phyloP scores from a whole-genome alignment of 2,329 filamentous ascomycete species.

The Sphaerostilbella broomeana region DNA sequence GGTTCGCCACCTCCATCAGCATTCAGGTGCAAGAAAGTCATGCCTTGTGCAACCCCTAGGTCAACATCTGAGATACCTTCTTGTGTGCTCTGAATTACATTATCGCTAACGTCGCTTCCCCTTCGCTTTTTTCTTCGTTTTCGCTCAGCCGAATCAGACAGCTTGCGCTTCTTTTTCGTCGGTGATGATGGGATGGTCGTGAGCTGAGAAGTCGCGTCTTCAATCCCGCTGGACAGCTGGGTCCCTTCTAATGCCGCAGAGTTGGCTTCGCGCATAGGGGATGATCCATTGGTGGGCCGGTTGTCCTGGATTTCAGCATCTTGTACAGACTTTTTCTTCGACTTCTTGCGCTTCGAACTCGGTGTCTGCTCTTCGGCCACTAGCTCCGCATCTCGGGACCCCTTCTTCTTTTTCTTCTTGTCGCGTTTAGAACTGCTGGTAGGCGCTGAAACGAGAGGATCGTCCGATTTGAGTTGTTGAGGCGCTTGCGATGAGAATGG shows the following conservation, averaged over 20 bases:
- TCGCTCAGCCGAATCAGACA: conserved; percentile 23
- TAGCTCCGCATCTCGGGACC: conserved; percentile 14
- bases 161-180: conserved; percentile 29
- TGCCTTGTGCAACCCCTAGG: not conserved
- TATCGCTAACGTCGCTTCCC: conserved; percentile 18
- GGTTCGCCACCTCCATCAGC: conserved; percentile 8
- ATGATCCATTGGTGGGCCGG: not conserved
- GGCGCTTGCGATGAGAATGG: conserved; percentile 28
- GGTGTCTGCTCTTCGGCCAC: conserved; percentile 15
- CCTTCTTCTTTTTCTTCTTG: conserved; percentile 27
- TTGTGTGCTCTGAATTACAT: conserved; percentile 16
- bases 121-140: conserved; percentile 30
- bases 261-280: not conserved
- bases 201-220: conserved; percentile 10
- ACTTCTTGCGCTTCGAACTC: conserved; percentile 21
- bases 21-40: conserved; percentile 12
- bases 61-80: conserved; percentile 13
- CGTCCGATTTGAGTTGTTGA: conserved; percentile 26
- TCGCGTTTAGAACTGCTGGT: conserved; percentile 26
- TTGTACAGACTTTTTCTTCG: conserved; percentile 19
- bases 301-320: conserved; percentile 10
- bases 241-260: not conserved
- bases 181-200: conserved; percentile 17
- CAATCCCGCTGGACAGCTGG: not conserved
- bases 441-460: conserved; percentile 14